These are phyloP conservation scores for Sporisorium graminicola DNA, from an alignment of 1,284 basidiomycete genomes.

Conservation along the genomic window DNA sequence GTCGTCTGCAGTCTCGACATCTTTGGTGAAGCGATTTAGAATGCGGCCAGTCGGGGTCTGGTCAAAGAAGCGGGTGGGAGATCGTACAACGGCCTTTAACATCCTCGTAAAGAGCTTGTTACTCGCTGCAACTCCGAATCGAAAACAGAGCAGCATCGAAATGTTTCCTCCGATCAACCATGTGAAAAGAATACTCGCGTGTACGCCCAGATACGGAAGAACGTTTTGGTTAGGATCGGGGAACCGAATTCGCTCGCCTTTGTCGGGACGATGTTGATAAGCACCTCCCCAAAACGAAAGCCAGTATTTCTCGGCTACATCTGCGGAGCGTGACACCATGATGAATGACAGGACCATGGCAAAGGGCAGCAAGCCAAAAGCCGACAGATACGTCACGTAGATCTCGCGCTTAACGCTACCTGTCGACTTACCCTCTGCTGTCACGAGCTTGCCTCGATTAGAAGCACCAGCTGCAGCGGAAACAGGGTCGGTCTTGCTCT, in stretches of 20 bases:
- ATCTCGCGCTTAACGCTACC: slow-evolving; percentile 83
- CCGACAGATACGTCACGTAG: slow-evolving; percentile 80
- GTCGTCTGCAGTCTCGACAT: slow-evolving; percentile 73
- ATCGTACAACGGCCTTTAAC: slow-evolving; percentile 55
- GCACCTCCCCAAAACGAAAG: slow-evolving; percentile 43
- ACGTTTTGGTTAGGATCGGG: slow-evolving; percentile 24
- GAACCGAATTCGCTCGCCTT: background rate
- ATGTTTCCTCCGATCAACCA: slow-evolving; percentile 4
- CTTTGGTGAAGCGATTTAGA: slow-evolving; percentile 72
- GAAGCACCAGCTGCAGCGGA: background rate
- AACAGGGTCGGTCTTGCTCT: slow-evolving; percentile 2
- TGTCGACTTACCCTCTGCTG: slow-evolving; percentile 79
- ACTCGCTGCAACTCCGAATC: slow-evolving; percentile 36
- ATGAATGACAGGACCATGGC: slow-evolving; percentile 25
- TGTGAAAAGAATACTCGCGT: slow-evolving; percentile 10
- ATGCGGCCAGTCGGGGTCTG: slow-evolving; percentile 71
- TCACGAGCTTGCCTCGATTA: slow-evolving; percentile 73
- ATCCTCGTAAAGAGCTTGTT: slow-evolving; percentile 49
- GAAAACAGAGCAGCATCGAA: slow-evolving; percentile 4
- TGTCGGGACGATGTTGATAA: slow-evolving; percentile 6
- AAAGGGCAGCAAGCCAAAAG: slow-evolving; percentile 62
- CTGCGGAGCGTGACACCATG: slow-evolving; percentile 20
- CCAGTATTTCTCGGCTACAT: slow-evolving; percentile 43
- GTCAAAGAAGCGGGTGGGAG: slow-evolving; percentile 61
- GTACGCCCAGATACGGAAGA: slow-evolving; percentile 23